Evolutionary conservation across 495 filamentous ascomycete genomes (phyloP).

Genomic region (Astrothelium subdiscretum): DNA sequence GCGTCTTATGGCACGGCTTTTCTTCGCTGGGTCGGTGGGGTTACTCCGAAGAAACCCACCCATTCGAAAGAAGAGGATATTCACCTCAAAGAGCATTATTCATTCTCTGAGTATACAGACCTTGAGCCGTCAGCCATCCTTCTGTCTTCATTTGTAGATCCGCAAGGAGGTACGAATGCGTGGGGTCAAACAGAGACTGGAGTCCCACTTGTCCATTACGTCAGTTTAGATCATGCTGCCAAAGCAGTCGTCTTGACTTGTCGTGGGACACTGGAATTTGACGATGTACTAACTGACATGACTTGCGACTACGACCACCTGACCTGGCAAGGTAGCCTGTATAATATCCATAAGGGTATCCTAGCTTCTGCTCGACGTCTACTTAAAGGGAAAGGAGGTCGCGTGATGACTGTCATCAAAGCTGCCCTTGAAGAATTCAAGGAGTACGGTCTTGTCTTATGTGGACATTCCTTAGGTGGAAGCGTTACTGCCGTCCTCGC

Average conservation of each 20-base stretch:
- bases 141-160: slow-evolving; percentile 64
- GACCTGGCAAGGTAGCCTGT: slow-evolving; percentile 50
- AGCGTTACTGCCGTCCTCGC: slow-evolving; percentile 64
- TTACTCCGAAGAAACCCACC: slow-evolving; percentile 23
- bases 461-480: slow-evolving; percentile 66
- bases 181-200: slow-evolving; percentile 62
- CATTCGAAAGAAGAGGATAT: slow-evolving; percentile 10
- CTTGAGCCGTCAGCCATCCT: slow-evolving; percentile 58
- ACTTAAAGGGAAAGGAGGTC: slow-evolving; percentile 50
- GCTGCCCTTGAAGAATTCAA: slow-evolving; percentile 59
- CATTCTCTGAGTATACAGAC: slow-evolving; percentile 60
- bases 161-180: slow-evolving; percentile 59
- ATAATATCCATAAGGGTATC: slow-evolving; percentile 76
- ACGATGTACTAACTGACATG: slow-evolving; percentile 71
- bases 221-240: slow-evolving; percentile 66
- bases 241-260: slow-evolving; percentile 67
- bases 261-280: slow-evolving; percentile 66
- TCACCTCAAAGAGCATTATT: slow-evolving; percentile 53
- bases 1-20: slow-evolving; percentile 66
- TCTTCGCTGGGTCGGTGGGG: slow-evolving; percentile 56
- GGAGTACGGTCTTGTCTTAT: slow-evolving; percentile 64
- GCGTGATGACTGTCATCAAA: slow-evolving; percentile 56
- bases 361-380: slow-evolving; percentile 63
- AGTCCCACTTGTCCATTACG: slow-evolving; percentile 67
- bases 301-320: slow-evolving; percentile 72